These are phyloP conservation scores for Claviceps paspali DNA, from an alignment of 2,329 filamentous ascomycete genomes.

Conservation along the genomic window DNA sequence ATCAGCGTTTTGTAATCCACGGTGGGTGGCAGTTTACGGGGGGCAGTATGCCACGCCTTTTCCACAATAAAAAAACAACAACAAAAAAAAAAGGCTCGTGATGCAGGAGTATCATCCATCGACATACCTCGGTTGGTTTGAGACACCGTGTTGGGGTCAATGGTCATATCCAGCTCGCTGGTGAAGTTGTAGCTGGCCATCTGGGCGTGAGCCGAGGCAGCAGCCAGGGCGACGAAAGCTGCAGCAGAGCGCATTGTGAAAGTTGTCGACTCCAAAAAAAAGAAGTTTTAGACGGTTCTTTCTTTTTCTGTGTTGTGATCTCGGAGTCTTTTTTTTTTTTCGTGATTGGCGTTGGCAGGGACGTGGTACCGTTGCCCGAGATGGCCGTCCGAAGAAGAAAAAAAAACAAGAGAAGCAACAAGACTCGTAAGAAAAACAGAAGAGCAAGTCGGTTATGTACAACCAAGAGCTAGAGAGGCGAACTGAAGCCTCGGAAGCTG, in stretches of 20 bases:
- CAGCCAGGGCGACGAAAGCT: slow-evolving; percentile 28
- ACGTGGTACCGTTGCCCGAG: too few species aligned
- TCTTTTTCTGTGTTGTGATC: not conserved
- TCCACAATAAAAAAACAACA: not conserved
- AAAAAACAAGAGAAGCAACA: too few species aligned
- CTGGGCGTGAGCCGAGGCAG: slow-evolving; percentile 25
- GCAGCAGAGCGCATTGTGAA: slow-evolving; percentile 25
- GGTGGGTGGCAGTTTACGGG: too few species aligned
- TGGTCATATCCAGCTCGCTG: slow-evolving; percentile 24
- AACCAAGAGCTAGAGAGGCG: slow-evolving; percentile 4
- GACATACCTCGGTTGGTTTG: slow-evolving; percentile 24
- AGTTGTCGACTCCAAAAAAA: slow-evolving; percentile 4
- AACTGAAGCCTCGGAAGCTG: slow-evolving; percentile 5
- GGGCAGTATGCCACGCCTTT: too few species aligned
- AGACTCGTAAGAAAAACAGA: slow-evolving; percentile 2
- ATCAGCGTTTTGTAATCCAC: slow-evolving; percentile 4
- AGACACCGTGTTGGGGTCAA: slow-evolving; percentile 23
- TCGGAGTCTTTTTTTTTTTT: too few species aligned
- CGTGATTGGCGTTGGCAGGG: too few species aligned
- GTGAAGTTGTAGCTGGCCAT: slow-evolving; percentile 22
- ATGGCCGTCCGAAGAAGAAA: too few species aligned
- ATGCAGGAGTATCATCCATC: not conserved
- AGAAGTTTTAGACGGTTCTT: not conserved
- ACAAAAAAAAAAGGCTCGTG: not conserved
- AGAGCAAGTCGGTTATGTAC: slow-evolving; percentile 1